These are phyloP conservation scores for Grigorovia transvaalensis DNA, from an alignment of 805 yeast species.

Conservation along the genomic window DNA sequence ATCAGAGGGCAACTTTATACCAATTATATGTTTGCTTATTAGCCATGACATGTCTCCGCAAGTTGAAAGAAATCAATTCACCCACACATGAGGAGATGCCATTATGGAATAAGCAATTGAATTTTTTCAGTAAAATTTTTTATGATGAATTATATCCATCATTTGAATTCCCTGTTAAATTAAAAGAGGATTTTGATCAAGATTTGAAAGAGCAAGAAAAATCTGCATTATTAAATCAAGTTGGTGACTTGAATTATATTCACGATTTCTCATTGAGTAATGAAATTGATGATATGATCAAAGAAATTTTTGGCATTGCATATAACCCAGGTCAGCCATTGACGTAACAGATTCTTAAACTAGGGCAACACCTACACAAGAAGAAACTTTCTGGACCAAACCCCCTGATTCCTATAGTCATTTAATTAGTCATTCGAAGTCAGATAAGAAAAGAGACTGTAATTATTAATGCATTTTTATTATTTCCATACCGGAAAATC, in stretches of 20 bases:
- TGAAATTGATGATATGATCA: conserved; percentile 29
- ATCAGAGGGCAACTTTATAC: conserved; percentile 20
- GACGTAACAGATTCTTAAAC: not conserved
- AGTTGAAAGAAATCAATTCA: conserved; percentile 8
- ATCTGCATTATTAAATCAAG: conserved; percentile 18
- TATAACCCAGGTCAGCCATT: conserved; percentile 8
- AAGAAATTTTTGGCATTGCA: conserved; percentile 25
- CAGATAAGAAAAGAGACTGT: too few species aligned
- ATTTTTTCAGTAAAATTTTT: conserved; percentile 20
- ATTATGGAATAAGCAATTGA: conserved; percentile 11
- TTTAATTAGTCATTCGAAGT: too few species aligned
- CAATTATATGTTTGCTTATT: conserved; percentile 27
- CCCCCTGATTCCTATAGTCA: too few species aligned
- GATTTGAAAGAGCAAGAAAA: conserved; percentile 16
- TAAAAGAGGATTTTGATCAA: conserved; percentile 16
- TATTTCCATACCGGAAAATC: too few species aligned
- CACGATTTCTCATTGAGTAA: conserved; percentile 29
- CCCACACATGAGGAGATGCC: conserved; percentile 2
- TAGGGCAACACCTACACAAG: too few species aligned
- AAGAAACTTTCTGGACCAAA: too few species aligned
- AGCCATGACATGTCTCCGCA: conserved; percentile 22
- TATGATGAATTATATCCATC: conserved; percentile 17
- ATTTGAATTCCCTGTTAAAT: conserved; percentile 16
- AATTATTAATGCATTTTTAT: too few species aligned
- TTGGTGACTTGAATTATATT: conserved; percentile 19